A percentile compares a stretch with the other conserved stretches of the same genome.
Conservation (phyloP, 2,329 filamentous ascomycete species). For the Diaporthe eres region DNA sequence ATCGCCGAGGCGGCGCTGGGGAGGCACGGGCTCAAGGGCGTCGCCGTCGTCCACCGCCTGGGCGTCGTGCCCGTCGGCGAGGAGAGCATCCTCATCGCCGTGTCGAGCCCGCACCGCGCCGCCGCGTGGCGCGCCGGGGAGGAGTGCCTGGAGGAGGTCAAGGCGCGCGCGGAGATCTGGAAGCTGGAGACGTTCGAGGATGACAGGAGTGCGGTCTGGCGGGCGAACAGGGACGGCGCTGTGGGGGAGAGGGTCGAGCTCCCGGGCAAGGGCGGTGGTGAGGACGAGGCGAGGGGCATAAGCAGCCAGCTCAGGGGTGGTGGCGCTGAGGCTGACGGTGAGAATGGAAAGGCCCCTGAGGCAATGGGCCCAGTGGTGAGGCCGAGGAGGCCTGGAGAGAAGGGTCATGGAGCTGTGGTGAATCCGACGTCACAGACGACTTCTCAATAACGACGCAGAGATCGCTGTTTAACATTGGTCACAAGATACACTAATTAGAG, state of each 20-base stretch:
- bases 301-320: conserved; percentile 22
- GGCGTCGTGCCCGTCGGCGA: conserved; percentile 91
- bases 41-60: conserved; percentile 87
- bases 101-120: conserved; percentile 85
- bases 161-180: conserved; percentile 93
- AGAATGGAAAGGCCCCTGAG: neutral
- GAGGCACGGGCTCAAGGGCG: conserved; percentile 77
- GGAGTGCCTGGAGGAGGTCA: conserved; percentile 89
- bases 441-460: neutral
- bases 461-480: neutral
- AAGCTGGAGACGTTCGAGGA: conserved; percentile 90
- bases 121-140: conserved; percentile 91
- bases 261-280: neutral
- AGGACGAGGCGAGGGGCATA: conserved; percentile 4
- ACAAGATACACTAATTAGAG: neutral
- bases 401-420: conserved; percentile 40
- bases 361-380: conserved; percentile 33
- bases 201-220: conserved; percentile 85
- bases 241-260: conserved; percentile 62
- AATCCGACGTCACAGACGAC: conserved; percentile 15
- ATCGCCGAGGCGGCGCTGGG: conserved; percentile 71
- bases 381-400: conserved; percentile 34
- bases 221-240: conserved; percentile 85
- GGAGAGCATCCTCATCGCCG: conserved; percentile 91
- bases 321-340: neutral